Evolutionary conservation across 2,329 filamentous ascomycete genomes (phyloP), one percentile per base, ranked within the genome.

Genomic region (Dryadomyces quercivorus): DNA sequence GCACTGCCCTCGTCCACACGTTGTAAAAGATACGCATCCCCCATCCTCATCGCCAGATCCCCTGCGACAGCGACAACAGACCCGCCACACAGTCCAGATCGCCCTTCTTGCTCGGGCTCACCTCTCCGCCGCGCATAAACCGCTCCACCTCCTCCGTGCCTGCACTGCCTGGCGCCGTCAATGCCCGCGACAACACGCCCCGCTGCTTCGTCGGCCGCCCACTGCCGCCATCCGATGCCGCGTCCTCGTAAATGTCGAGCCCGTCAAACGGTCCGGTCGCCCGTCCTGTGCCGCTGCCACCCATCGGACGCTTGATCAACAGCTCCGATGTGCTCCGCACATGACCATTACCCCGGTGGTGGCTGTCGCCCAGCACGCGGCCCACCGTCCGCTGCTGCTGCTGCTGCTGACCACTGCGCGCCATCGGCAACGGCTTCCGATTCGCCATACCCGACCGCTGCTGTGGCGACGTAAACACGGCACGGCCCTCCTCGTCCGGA

Each of bases 1-100:
- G n/a, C n/a, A n/a, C 26, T 31, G 26, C 26, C 26, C 26, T 4
- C 26, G 26, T 31, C 4, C 26, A 31, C 26, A 8, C 8, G 26
- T 31, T 31, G 26, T 8, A 31, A 31, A 31, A 31, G 26, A 31
- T 31, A 31, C 4, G 26, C 26, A 31, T 31, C 26, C 26, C 26
- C 26, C 26, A 31, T 31, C 36, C 46, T 78, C 69, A 86, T 64
- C 81, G 78, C 90, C 91, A 96, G 64, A 88, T 88, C n/a, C 91
- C 92, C 70, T 95, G 88, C 63, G 89, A 94, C 48, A 97, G 75
- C 51, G 88, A 92, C 59, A 96, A 68, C 59, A 97, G 70, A n/a
- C 89, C 89, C 54, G 92, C 88, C 49, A 95, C 85, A 64, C 89
- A 94, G 65, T 94, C 89, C 67, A 95, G 75, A 65, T 96, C 92